These are phyloP conservation scores for Geranium rotundifolium DNA, from an alignment of 345 rosid species.

Conservation along the genomic window DNA sequence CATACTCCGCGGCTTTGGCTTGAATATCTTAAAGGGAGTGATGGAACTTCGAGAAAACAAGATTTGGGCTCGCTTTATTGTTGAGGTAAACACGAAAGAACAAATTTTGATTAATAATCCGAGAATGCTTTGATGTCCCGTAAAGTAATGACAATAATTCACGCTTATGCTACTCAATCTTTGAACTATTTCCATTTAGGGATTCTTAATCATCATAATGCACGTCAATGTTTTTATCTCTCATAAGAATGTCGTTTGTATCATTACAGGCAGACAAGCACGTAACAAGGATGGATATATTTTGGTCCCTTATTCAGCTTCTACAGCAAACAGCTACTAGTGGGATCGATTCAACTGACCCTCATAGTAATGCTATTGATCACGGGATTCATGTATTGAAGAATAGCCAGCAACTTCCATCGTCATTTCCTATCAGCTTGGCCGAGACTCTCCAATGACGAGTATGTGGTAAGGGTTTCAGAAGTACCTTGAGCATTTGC, in stretches of 20 bases:
- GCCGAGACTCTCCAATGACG: conserved; percentile 16
- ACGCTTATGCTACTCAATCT: no score
- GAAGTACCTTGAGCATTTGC: conserved; percentile 20
- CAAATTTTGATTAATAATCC: neutral
- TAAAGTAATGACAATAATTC: neutral
- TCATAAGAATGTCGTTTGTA: conserved; percentile 7
- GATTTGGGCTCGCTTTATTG: conserved; percentile 77
- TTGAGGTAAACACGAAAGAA: conserved; percentile 42
- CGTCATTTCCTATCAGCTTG: conserved; percentile 17
- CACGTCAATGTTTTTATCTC: neutral
- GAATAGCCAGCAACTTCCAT: conserved; percentile 20
- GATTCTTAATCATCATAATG: neutral
- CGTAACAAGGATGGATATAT: conserved; percentile 57
- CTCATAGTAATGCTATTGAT: conserved; percentile 16
- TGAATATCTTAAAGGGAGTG: conserved; percentile 70
- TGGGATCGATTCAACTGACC: conserved; percentile 20
- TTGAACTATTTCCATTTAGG: no score
- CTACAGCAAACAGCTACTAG: conserved; percentile 30
- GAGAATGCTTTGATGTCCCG: neutral
- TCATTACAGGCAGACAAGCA: conserved; percentile 43
- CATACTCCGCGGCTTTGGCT: conserved; percentile 52
- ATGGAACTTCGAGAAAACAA: conserved; percentile 51
- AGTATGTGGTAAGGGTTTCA: conserved; percentile 7
- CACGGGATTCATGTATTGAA: conserved; percentile 18
- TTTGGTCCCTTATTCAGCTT: conserved; percentile 75